Conservation (phyloP, 1,284 basidiomycete genomes). For the Vanrija sp. region DNA sequence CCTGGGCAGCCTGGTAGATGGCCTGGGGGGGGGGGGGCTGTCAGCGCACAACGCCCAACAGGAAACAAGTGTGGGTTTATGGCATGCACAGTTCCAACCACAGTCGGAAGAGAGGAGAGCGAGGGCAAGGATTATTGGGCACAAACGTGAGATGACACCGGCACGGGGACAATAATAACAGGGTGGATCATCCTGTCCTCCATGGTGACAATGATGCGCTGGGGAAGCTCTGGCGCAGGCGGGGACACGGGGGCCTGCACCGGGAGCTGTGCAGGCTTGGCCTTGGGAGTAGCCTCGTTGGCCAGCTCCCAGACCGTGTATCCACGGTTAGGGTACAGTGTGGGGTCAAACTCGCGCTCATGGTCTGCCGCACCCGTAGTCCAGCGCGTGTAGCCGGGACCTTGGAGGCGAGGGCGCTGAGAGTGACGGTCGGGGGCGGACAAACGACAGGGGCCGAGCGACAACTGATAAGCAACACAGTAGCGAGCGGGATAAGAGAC, state of each 20-base stretch:
- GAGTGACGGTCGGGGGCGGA: not conserved
- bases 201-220: slow-evolving; percentile 2
- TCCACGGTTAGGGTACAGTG: slow-evolving; percentile 37
- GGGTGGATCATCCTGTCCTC: not conserved
- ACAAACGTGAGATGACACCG: slow-evolving; percentile 5
- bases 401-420: not conserved
- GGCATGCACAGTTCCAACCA: slow-evolving; percentile 18
- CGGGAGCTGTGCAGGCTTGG: not conserved
- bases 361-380: slow-evolving; percentile 14
- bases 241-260: not conserved
- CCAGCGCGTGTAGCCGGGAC: slow-evolving; percentile 30
- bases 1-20: slow-evolving; percentile 34
- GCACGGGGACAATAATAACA: slow-evolving; percentile 1
- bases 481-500: too few species aligned
- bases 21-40: slow-evolving; percentile 18
- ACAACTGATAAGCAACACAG: too few species aligned
- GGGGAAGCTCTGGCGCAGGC: not conserved
- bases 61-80: slow-evolving; percentile 4
- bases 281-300: not conserved
- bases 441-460: not conserved
- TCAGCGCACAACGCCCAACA: slow-evolving; percentile 12
- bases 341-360: slow-evolving; percentile 32
- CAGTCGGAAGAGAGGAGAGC: slow-evolving; percentile 6
- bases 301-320: slow-evolving; percentile 31
- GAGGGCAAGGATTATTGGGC: not conserved